phyloP scores from a whole-genome alignment of 2,329 filamentous ascomycete species.

The Pseudopyricularia cyperi region DNA sequence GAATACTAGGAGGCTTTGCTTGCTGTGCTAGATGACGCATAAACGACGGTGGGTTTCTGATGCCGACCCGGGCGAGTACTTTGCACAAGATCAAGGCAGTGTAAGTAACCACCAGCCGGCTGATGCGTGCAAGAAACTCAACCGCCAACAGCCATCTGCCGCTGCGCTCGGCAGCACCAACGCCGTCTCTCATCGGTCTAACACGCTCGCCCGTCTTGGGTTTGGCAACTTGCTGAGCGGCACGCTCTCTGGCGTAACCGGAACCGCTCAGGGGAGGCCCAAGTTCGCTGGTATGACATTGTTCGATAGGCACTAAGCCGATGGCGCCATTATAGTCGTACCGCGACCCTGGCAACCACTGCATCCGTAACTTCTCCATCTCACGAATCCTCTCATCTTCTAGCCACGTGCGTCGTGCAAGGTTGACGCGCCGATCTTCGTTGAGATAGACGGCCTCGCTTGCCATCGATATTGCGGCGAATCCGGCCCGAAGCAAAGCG shows the following conservation, averaged over 20 bases:
- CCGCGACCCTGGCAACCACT: slow-evolving; percentile 33
- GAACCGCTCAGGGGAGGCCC: slow-evolving; percentile 15
- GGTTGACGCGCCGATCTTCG: slow-evolving; percentile 62
- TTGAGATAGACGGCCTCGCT: slow-evolving; percentile 94
- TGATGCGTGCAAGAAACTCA: slow-evolving; percentile 67
- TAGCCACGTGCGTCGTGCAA: slow-evolving; percentile 75
- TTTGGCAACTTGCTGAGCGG: slow-evolving; percentile 42
- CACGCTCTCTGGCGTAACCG: slow-evolving; percentile 59
- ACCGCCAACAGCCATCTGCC: slow-evolving; percentile 65
- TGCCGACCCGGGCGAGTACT: slow-evolving; percentile 42
- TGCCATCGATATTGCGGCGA: slow-evolving; percentile 79
- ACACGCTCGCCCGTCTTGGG: slow-evolving; percentile 27
- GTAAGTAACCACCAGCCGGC: slow-evolving; percentile 48
- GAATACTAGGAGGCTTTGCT: slow-evolving; percentile 25
- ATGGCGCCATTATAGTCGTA: slow-evolving; percentile 41
- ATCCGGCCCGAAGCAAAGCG: slow-evolving; percentile 72
- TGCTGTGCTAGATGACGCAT: slow-evolving; percentile 37
- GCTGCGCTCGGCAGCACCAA: slow-evolving; percentile 68
- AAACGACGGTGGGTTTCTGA: slow-evolving; percentile 52
- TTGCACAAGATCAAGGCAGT: slow-evolving; percentile 40
- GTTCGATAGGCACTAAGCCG: slow-evolving; percentile 40
- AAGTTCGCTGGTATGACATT: slow-evolving; percentile 17
- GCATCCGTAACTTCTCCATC: slow-evolving; percentile 46
- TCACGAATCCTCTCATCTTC: slow-evolving; percentile 78
- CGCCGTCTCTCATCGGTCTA: slow-evolving; percentile 42